phyloP scores from a whole-genome alignment of 176 grass and related monocot genomes.

The Rhynchospora pubera region DNA sequence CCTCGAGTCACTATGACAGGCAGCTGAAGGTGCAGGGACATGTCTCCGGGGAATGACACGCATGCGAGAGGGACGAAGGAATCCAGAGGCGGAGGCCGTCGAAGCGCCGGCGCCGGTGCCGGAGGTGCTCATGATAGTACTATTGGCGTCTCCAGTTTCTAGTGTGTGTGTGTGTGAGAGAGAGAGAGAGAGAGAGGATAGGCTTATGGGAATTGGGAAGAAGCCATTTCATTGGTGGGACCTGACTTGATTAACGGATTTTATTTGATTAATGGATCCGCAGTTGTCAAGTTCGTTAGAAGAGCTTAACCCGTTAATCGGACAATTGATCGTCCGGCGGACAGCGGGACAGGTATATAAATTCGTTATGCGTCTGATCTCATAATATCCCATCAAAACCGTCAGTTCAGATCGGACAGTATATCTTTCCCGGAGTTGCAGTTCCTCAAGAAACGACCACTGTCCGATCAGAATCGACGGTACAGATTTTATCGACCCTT shows the following conservation, averaged over 20 bases:
- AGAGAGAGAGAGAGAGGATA: background rate
- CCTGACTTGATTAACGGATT: background rate
- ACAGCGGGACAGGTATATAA: too few relatives aligned
- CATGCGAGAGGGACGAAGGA: background rate
- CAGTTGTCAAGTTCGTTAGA: background rate
- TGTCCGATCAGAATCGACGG: too few relatives aligned
- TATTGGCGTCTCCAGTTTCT: background rate
- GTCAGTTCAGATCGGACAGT: background rate
- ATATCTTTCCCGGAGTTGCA: too few relatives aligned
- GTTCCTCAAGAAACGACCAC: too few relatives aligned
- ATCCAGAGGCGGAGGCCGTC: constrained; percentile 5
- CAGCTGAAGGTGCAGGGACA: background rate
- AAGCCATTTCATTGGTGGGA: background rate
- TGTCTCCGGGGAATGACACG: background rate
- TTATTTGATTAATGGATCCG: background rate
- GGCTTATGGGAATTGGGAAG: background rate
- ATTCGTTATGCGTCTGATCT: too few relatives aligned
- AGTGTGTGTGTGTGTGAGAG: background rate
- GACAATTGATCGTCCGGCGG: background rate
- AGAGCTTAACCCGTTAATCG: background rate
- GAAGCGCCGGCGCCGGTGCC: background rate
- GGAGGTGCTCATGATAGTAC: background rate
- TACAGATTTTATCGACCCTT: too few relatives aligned
- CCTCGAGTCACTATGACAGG: constrained; percentile 6
- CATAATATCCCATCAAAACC: too few relatives aligned